Percentiles rank a stretch among this genome's conserved stretches.
Conservation (phyloP, 2,329 filamentous ascomycete genomes). For the Lasiodiplodia citricola region DNA sequence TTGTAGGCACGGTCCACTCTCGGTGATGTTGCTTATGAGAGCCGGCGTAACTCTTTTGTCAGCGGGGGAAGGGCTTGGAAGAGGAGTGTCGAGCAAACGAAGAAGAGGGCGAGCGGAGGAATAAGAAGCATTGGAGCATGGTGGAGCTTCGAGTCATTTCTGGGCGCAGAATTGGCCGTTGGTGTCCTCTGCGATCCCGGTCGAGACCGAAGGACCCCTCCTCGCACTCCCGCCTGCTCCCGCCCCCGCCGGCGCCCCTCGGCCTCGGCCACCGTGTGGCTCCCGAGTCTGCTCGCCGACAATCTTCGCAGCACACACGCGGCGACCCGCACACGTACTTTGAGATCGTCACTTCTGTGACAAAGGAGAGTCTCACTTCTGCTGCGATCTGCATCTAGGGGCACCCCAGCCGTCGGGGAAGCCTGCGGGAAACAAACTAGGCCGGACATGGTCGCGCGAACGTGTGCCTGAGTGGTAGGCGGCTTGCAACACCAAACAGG, state of each 20-base stretch:
- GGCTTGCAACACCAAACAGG: background rate
- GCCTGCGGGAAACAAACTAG: background rate
- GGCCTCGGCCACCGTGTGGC: constrained; percentile 4
- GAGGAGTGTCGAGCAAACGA: background rate
- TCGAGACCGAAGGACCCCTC: constrained; percentile 12
- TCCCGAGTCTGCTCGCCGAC: background rate
- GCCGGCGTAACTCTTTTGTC: constrained; percentile 12
- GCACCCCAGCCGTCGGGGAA: background rate
- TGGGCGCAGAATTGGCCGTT: constrained; percentile 3
- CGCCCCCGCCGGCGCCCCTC: constrained; percentile 1
- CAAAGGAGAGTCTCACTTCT: background rate
- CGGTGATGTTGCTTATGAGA: constrained; percentile 21
- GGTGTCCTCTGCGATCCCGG: constrained; percentile 6
- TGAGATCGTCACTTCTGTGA: background rate
- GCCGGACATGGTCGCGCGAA: background rate
- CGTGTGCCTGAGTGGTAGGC: background rate
- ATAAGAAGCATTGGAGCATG: constrained; percentile 8
- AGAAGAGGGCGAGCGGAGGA: background rate
- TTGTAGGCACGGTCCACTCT: constrained; percentile 14
- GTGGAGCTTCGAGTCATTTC: constrained; percentile 3
- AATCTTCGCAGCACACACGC: background rate
- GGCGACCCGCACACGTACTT: background rate
- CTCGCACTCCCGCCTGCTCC: constrained; percentile 1
- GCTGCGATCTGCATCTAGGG: background rate
- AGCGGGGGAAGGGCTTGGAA: background rate